Base-by-base conservation (phyloP, 352 stramenopile species). In the Globisporangium megalacanthum region DNA sequence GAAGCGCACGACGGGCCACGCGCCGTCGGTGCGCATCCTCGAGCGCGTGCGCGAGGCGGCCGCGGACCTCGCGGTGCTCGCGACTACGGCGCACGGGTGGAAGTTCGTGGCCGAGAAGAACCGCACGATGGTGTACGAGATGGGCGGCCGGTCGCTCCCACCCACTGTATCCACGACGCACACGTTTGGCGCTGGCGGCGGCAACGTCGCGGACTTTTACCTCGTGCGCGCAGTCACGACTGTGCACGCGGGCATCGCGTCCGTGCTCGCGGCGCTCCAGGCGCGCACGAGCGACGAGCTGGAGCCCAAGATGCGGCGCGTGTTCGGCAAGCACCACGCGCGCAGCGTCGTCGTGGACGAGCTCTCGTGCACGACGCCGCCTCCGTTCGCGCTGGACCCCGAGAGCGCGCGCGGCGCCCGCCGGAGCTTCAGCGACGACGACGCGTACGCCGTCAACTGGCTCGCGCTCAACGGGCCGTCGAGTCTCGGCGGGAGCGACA, bases 391-490 rank as follows among this genome's bases (percentile, higher is more conserved):
- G 3, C 48, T 62, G 5, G 66, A 79, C 47, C 60, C 58, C 2
- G 65, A 77, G 20, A 58, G 64, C 42, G 31, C 52, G 3, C 33
- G 3, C 17, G 58, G 64, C 39, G 51, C 49, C 22, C 58, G 58
- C 35, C 35, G 63, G 31, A 80, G 64, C 47, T 83, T 70, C 56
- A 75, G 59, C 10, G 69, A 90, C 49, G 77, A 90, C 49, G 79
- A 90, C 63, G 72, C 72, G 36, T 90, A 88, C 62, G 70, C 65
- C 15, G 79, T 87, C 55, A 75, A 88, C 52, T 90, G 79, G 79
- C 58, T 90, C 39, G 68, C 77, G 36, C 70, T 90, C 41, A 73
- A 74, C 33, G 61, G 64, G 13, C 66, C 77, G 19, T 60, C 66
- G 9, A 73, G 67, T 36, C 57, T 76, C 31, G 64, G 63, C 2